Conservation (phyloP, 352 stramenopile genomes). For the Saprolegnia parasitica region DNA sequence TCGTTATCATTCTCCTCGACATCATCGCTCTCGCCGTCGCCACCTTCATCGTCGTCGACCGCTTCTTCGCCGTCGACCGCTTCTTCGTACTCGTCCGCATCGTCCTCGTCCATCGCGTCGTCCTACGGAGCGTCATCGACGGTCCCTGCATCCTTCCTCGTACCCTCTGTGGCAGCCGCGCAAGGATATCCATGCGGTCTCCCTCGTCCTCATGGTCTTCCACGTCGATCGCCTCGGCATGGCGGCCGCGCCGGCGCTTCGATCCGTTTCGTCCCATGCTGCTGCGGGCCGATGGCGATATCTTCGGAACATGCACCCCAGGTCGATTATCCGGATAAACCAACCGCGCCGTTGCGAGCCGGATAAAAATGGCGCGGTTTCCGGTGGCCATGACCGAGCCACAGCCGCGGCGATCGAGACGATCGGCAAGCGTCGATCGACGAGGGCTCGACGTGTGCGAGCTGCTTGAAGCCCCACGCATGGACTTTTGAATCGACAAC, state of each 20-base stretch:
- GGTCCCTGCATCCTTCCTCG: too few species aligned
- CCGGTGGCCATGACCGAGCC: not conserved
- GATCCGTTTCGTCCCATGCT: not conserved
- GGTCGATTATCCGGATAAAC: constrained; percentile 22
- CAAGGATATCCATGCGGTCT: not conserved
- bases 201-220: not conserved
- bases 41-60: constrained; percentile 29
- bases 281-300: not conserved
- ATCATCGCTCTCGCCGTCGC: constrained; percentile 17
- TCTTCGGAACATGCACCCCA: not conserved
- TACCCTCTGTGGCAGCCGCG: not conserved
- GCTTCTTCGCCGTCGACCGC: constrained; percentile 18
- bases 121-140: too few species aligned
- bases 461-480: too few species aligned
- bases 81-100: not conserved
- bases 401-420: too few species aligned
- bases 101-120: too few species aligned
- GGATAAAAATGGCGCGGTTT: constrained; percentile 14
- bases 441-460: too few species aligned
- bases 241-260: not conserved
- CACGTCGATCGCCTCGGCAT: constrained; percentile 10
- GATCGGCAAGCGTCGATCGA: too few species aligned
- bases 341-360: not conserved
- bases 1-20: constrained; percentile 31
- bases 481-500: too few species aligned